phyloP scores from a whole-genome alignment of 202 grass and related monocot species.

The Panicum hallii region DNA sequence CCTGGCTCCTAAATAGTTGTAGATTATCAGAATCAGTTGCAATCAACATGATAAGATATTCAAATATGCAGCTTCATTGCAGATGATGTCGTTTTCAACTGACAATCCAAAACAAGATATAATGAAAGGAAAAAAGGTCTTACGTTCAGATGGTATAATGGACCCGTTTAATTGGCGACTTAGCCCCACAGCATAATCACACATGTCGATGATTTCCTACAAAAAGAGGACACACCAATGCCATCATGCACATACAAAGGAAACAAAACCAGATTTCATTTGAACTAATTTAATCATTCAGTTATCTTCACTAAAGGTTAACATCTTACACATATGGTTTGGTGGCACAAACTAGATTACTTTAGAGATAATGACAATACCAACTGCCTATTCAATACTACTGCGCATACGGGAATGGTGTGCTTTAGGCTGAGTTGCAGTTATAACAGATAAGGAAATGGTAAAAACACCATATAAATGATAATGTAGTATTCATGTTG shows the following conservation, averaged over 20 bases:
- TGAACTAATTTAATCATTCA: slow-evolving; percentile 17
- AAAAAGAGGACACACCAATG: slow-evolving; percentile 25
- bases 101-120: background rate
- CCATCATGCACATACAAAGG: slow-evolving; percentile 15
- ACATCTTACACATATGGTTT: background rate
- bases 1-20: slow-evolving; percentile 11
- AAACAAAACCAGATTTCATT: slow-evolving; percentile 17
- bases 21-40: slow-evolving; percentile 9
- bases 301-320: background rate
- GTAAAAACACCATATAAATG: background rate
- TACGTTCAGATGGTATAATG: slow-evolving; percentile 98
- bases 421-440: background rate
- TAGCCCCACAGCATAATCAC: slow-evolving; percentile 99
- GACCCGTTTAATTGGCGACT: slow-evolving; percentile 97
- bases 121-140: slow-evolving; percentile 43
- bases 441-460: slow-evolving; percentile 22
- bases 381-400: slow-evolving; percentile 6
- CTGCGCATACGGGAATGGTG: slow-evolving; percentile 16
- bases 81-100: slow-evolving; percentile 21
- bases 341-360: background rate
- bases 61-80: background rate
- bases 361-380: slow-evolving; percentile 10
- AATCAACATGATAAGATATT: slow-evolving; percentile 19
- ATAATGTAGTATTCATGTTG: background rate
- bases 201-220: slow-evolving; percentile 99